Conservation (phyloP, 2,329 filamentous ascomycete genomes). For the Colletotrichum costaricense region DNA sequence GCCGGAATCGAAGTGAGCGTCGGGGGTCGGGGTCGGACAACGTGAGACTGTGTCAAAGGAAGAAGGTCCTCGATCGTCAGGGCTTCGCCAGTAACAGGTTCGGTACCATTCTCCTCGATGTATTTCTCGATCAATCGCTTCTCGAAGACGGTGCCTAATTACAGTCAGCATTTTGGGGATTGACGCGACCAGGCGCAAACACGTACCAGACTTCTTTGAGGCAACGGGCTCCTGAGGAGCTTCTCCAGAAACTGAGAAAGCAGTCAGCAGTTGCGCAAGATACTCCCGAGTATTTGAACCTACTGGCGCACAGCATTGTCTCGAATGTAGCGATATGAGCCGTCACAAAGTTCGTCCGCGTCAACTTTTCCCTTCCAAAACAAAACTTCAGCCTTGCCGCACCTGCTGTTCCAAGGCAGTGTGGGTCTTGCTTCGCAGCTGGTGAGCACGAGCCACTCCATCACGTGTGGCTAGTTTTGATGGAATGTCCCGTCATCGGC, state of each 20-base stretch:
- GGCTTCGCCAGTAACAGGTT: slow-evolving; percentile 89
- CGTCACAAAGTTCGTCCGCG: slow-evolving; percentile 24
- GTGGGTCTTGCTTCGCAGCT: slow-evolving; percentile 16
- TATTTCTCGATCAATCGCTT: slow-evolving; percentile 95
- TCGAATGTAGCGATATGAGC: slow-evolving; percentile 18
- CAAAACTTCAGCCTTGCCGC: slow-evolving; percentile 37
- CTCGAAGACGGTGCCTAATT: slow-evolving; percentile 86
- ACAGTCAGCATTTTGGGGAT: slow-evolving; percentile 10
- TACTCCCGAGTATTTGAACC: slow-evolving; percentile 36
- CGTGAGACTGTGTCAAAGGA: slow-evolving; percentile 83
- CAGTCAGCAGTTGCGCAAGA: slow-evolving; percentile 32
- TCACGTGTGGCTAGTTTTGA: slow-evolving; percentile 13
- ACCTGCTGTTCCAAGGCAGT: slow-evolving; percentile 1
- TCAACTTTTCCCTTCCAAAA: slow-evolving; percentile 32
- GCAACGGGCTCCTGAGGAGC: slow-evolving; percentile 94
- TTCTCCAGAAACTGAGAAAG: slow-evolving; percentile 86
- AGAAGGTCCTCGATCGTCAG: slow-evolving; percentile 87
- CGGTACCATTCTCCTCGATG: slow-evolving; percentile 91
- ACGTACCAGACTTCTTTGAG: slow-evolving; percentile 91
- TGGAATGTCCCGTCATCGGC: slow-evolving; percentile 5
- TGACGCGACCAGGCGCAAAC: slow-evolving; percentile 10
- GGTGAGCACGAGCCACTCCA: slow-evolving; percentile 26
- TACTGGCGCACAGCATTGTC: slow-evolving; percentile 50
- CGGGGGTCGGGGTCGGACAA: slow-evolving; percentile 89
- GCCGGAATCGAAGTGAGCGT: slow-evolving; percentile 96